Evolutionary conservation across 2,329 filamentous ascomycete genomes (phyloP).

Genomic region (Colletotrichum sojae): DNA sequence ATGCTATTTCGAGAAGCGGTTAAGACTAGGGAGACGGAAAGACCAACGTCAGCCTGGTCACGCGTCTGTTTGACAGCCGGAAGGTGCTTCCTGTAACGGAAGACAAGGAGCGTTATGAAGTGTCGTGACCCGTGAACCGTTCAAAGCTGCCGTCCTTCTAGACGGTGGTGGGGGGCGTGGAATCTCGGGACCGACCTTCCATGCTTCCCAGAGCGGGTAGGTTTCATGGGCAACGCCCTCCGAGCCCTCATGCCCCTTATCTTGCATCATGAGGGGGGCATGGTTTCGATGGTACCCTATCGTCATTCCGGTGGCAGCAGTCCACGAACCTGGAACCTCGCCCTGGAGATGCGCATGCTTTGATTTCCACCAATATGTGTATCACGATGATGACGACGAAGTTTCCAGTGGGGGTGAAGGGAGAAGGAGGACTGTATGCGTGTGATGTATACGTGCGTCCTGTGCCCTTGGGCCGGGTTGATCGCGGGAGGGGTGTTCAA

Average conservation of each 20-base stretch:
- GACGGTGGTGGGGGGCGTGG: conserved; percentile 20
- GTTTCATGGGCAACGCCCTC: conserved; percentile 10
- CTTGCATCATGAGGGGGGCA: conserved; percentile 27
- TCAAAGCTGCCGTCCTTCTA: neutral
- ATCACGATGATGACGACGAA: no score
- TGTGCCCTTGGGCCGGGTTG: neutral
- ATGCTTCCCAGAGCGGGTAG: conserved; percentile 36
- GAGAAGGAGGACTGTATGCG: no score
- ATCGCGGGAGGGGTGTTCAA: no score
- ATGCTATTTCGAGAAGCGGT: neutral
- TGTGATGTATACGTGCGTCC: neutral
- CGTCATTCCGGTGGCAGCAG: neutral
- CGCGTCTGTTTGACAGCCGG: neutral
- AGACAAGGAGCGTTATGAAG: neutral
- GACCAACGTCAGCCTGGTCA: neutral
- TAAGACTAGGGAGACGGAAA: neutral
- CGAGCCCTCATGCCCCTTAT: conserved; percentile 25
- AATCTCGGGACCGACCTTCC: conserved; percentile 35
- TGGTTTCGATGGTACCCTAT: conserved; percentile 10
- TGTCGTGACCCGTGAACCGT: conserved; percentile 1
- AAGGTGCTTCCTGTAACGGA: neutral
- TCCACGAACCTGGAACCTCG: neutral
- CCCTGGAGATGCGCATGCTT: neutral
- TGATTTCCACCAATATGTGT: conserved; percentile 26
- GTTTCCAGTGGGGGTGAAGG: neutral